Base-by-base conservation (phyloP, 305 asterid genomes). In the Fraxinus nigra region DNA sequence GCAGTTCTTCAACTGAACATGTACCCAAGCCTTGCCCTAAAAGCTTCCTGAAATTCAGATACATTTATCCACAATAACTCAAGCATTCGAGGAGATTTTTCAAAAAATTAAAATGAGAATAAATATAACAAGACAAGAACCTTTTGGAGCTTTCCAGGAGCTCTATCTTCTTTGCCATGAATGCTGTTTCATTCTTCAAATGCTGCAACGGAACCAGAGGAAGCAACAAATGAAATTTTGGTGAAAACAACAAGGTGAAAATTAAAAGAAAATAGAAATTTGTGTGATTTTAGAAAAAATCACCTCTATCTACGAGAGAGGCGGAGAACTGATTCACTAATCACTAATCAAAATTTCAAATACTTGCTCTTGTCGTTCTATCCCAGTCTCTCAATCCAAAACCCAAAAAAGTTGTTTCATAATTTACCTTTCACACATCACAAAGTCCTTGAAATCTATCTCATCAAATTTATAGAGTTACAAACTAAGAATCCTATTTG, bases 1-100 rank as follows among this genome's bases (percentile, higher is more conserved):
- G 90, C 81, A 94, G 90, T 85, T 94, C 97, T 72, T 89, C 84
- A 56, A 88, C 0, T 5, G 97, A 88, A 82, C 92, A 89, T n/a
- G 83, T 73, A 24, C 84, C 92, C 32, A 94, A 75, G 73, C 88
- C 84, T 35, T 90, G 94, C 79, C 98, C 98, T 91, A 89, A 82
- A 82, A 91, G 81, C 92, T 86, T 92, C 86, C 98, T 93, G 85
- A 63, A n/a, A 75, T 4, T 69, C 8, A 69, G 46, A 38, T 28
- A 80, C 40, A 37, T 34, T 35, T 22, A 67, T 46, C 30, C 18
- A 3, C 22, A 61, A 34, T 35, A 26, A 32, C 16, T 11, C 33
- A 61, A 35, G 51, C n/a, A 24, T 72, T 22, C 5, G 69, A 65
- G 75, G 56, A 74, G 38, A 67, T 26, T 59, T 35, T 26, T 13